These are phyloP conservation scores for Coemansia pectinata DNA, from an alignment of 192 early-diverging fungal species.

Conservation along the genomic window DNA sequence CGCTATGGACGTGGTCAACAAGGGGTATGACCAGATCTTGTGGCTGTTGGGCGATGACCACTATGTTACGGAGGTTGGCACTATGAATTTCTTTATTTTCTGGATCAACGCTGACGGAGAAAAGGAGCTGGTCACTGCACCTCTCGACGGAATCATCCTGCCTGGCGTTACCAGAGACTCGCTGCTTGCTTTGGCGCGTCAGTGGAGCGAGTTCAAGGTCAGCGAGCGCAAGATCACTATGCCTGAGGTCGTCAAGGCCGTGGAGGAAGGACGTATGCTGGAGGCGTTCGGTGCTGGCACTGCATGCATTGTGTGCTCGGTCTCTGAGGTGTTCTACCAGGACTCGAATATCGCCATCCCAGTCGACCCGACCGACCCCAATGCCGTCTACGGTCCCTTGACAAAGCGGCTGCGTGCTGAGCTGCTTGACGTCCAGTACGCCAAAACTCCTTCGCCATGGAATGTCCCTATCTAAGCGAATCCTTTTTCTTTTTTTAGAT, in stretches of 20 bases:
- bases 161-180: slow-evolving; percentile 97
- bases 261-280: slow-evolving; percentile 73
- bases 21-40: slow-evolving; percentile 92
- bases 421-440: slow-evolving; percentile 95
- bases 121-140: slow-evolving; percentile 87
- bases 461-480: slow-evolving; percentile 23
- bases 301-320: slow-evolving; percentile 92
- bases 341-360: slow-evolving; percentile 76
- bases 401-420: slow-evolving; percentile 80
- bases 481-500: background rate
- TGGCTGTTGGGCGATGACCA: slow-evolving; percentile 93
- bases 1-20: slow-evolving; percentile 80
- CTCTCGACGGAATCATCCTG: slow-evolving; percentile 93
- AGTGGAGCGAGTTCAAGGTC: slow-evolving; percentile 92
- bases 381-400: slow-evolving; percentile 81
- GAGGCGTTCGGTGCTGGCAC: slow-evolving; percentile 99
- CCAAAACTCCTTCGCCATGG: slow-evolving; percentile 60
- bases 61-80: slow-evolving; percentile 93
- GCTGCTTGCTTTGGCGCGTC: slow-evolving; percentile 73
- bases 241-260: slow-evolving; percentile 73
- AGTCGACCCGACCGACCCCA: slow-evolving; percentile 84
- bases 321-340: slow-evolving; percentile 81
- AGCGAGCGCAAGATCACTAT: slow-evolving; percentile 83
- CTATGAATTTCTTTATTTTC: slow-evolving; percentile 95
- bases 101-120: slow-evolving; percentile 84